These are phyloP conservation scores for Blastobotrys elegans DNA, from an alignment of 1,139 yeast species.

Conservation along the genomic window DNA sequence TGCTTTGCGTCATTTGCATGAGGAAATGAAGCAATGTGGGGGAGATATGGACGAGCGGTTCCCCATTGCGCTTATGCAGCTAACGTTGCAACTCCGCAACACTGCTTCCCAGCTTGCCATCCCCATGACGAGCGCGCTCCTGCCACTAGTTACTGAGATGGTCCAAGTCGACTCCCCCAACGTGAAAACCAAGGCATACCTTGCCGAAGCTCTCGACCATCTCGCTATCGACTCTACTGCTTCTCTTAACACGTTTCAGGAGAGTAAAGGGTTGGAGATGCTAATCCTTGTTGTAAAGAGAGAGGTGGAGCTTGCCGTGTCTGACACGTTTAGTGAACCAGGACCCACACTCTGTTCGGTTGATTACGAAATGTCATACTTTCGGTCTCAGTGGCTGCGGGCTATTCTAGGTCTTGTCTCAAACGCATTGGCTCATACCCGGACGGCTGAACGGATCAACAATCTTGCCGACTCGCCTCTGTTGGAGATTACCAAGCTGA, in stretches of 20 bases:
- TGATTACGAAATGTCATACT: constrained; percentile 55
- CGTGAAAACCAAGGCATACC: constrained; percentile 60
- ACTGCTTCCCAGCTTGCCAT: constrained; percentile 34
- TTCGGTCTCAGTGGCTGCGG: constrained; percentile 49
- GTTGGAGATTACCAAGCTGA: constrained; percentile 53
- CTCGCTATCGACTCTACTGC: constrained; percentile 47
- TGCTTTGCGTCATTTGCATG: constrained; percentile 56
- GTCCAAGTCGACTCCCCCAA: constrained; percentile 47
- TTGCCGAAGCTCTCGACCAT: constrained; percentile 55
- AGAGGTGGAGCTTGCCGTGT: constrained; percentile 63
- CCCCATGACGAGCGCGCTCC: constrained; percentile 63
- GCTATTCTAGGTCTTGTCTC: constrained; percentile 55
- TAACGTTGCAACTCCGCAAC: constrained; percentile 28
- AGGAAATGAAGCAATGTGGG: constrained; percentile 39
- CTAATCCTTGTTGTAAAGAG: constrained; percentile 58
- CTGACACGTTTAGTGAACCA: constrained; percentile 49
- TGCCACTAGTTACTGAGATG: constrained; percentile 61
- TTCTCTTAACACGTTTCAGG: constrained; percentile 56
- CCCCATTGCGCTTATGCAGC: constrained; percentile 27
- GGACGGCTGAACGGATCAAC: constrained; percentile 74
- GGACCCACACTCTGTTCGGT: constrained; percentile 48
- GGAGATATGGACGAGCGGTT: constrained; percentile 34
- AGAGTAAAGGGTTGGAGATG: constrained; percentile 58
- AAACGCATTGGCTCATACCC: constrained; percentile 61
- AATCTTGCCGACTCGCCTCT: constrained; percentile 82